Percentiles rank a stretch among this genome's conserved stretches.
Conservation (phyloP, 495 filamentous ascomycete species). For the Halenospora varia region DNA sequence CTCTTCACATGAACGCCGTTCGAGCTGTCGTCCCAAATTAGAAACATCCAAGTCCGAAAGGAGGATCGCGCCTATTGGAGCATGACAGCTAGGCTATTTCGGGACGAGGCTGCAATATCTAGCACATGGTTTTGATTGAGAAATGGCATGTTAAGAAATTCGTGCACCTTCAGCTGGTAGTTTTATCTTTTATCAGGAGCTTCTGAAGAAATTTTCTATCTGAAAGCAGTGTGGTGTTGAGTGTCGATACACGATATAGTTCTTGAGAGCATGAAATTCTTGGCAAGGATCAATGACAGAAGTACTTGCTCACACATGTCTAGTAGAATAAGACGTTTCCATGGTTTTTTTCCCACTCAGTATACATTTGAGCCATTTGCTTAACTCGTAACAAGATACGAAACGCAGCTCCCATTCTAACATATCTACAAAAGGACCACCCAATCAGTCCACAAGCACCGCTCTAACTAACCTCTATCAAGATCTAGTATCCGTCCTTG, state of each 20-base stretch:
- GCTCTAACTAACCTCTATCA: not conserved
- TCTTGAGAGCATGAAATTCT: no score
- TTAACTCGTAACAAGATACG: no score
- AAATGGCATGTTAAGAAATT: no score
- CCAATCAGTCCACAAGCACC: not conserved
- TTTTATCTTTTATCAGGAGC: no score
- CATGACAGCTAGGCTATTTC: not conserved
- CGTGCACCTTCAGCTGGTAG: no score
- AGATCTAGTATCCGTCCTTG: slow-evolving; percentile 65
- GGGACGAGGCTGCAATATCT: not conserved
- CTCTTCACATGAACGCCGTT: no score
- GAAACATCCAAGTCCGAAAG: not conserved
- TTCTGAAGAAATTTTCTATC: no score
- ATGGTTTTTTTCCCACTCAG: not conserved
- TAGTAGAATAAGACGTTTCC: no score
- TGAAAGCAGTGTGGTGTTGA: no score
- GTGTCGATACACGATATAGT: no score
- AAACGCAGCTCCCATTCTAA: slow-evolving; percentile 1
- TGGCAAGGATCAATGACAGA: no score
- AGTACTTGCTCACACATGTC: no score
- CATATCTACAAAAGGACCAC: slow-evolving; percentile 13
- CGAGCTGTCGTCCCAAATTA: not conserved
- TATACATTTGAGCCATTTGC: not conserved
- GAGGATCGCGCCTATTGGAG: not conserved
- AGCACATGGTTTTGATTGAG: not conserved